Percentiles rank a stretch among this genome's conserved stretches.
phyloP scores from a whole-genome alignment of 2,329 filamentous ascomycete species.

The Pseudogymnoascus sp. region DNA sequence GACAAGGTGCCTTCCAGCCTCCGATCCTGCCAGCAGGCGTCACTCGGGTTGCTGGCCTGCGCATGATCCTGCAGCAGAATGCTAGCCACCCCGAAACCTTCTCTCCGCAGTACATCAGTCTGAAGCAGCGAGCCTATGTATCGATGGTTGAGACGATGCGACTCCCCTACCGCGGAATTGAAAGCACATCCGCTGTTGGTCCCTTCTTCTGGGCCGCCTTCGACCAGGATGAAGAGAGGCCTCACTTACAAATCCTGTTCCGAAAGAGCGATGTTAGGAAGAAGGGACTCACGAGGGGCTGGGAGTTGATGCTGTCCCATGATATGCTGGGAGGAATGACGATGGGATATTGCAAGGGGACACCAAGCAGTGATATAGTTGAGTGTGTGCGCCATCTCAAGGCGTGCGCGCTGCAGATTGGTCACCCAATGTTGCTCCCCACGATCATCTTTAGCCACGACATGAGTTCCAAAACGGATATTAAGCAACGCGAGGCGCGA shows the following conservation, averaged over 20 bases:
- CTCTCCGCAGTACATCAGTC: slow-evolving; percentile 44
- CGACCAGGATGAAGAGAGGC: slow-evolving; percentile 48
- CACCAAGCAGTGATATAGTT: slow-evolving; percentile 47
- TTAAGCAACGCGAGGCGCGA: slow-evolving; percentile 53
- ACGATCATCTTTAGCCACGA: slow-evolving; percentile 53
- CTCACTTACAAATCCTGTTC: slow-evolving; percentile 53
- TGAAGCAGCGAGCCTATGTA: slow-evolving; percentile 42
- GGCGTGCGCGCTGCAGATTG: slow-evolving; percentile 43
- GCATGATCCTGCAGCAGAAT: slow-evolving; percentile 25
- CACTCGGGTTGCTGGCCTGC: background rate
- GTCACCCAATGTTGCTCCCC: slow-evolving; percentile 53
- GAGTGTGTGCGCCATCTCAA: slow-evolving; percentile 42
- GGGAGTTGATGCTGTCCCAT: slow-evolving; percentile 57
- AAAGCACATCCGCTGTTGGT: slow-evolving; percentile 50
- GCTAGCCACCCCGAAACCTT: slow-evolving; percentile 52
- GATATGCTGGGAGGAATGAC: slow-evolving; percentile 47
- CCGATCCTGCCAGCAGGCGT: slow-evolving; percentile 20
- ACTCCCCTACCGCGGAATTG: slow-evolving; percentile 51
- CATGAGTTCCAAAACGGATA: slow-evolving; percentile 46
- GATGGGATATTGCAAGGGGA: slow-evolving; percentile 55
- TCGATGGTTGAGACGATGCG: slow-evolving; percentile 47
- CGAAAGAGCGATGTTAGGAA: slow-evolving; percentile 59
- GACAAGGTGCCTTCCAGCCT: slow-evolving; percentile 24
- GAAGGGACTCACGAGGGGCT: slow-evolving; percentile 54
- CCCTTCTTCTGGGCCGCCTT: slow-evolving; percentile 55